Base-by-base conservation (phyloP, 306 rosid species). In the Castanea mollissima region DNA sequence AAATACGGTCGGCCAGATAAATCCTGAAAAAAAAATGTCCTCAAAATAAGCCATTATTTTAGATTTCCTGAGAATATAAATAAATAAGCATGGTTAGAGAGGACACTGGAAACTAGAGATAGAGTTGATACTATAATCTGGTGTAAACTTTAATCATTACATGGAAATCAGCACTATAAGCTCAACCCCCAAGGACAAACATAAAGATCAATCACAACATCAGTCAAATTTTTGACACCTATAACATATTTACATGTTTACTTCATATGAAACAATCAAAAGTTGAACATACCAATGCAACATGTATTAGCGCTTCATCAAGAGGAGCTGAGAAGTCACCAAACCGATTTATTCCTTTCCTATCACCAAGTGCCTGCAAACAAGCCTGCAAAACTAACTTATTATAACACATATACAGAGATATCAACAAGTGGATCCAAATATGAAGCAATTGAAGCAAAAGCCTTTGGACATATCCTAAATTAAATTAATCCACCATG, bases 311-410 rank as follows among this genome's bases (percentile, higher is more conserved):
- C 60, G 98, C 96, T 86, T 95, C 99, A 81, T 95, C 99, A 16
- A 93, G 99, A 84, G 99, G 96, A 70, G 98, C 96, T 52, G 98
- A 90, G 87, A 95, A 95, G 90, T 95, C 81, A 63, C 99, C 99
- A 73, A 95, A 95, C 88, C 99, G 93, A 79, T 89, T 84, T 81
- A 93, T 93, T 72, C 99, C 99, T 85, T 90, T 95, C 82, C 99
- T 89, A 84, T 95, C 97, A 75, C 96, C 98, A 79, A 95, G 98
- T 31, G 98, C 98, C 74, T 92, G 90, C 80, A 90, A 91, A 76
- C 90, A 81, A 80, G 98, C 97, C 99, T 95, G 87, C 75, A 73
- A 54, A 82, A 59, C 2, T 32, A 67, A 63, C 67, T 78, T 52
- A 51, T 79, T 54, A 55, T 73, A 21, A 76, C 65, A 16, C 25